A percentile compares a stretch with the other conserved stretches of the same genome.
These are phyloP conservation scores for Candolleomyces eurysporus DNA, from an alignment of 768 basidiomycete species.

Conservation along the genomic window DNA sequence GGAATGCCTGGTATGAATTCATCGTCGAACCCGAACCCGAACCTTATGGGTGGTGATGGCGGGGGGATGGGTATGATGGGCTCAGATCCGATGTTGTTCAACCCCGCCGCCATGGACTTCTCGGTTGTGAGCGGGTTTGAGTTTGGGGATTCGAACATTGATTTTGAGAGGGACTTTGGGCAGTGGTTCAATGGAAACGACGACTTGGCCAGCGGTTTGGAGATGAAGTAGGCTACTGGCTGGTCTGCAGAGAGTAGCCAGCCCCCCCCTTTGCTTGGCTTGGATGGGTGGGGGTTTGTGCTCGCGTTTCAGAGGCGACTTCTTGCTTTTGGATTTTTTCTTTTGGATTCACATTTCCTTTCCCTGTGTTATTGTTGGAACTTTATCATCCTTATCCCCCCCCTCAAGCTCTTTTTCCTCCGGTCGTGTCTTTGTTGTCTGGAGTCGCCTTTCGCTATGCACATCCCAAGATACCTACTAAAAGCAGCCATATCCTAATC, in stretches of 20 bases:
- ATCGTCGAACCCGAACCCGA: no score
- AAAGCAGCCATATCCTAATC: background rate
- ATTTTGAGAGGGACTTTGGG: constrained; percentile 73
- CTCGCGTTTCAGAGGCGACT: background rate
- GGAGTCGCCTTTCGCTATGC: background rate
- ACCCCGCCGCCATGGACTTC: constrained; percentile 32
- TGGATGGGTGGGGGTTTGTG: constrained; percentile 10
- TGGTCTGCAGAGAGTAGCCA: constrained; percentile 3
- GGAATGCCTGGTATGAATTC: background rate
- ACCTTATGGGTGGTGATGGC: constrained; percentile 4
- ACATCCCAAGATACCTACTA: background rate
- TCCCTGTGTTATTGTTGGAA: constrained; percentile 2
- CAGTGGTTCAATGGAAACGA: constrained; percentile 59
- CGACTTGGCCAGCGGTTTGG: constrained; percentile 15
- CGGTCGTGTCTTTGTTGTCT: no score
- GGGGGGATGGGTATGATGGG: constrained; percentile 2
- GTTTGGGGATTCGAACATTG: constrained; percentile 35
- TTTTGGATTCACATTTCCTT: background rate
- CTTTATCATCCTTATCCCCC: background rate
- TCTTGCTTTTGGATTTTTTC: no score
- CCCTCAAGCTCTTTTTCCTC: background rate
- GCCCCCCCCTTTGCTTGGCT: constrained; percentile 1
- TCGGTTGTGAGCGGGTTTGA: constrained; percentile 3
- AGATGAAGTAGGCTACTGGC: constrained; percentile 26
- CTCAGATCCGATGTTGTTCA: constrained; percentile 13